Percentiles rank a stretch among this genome's conserved stretches.
phyloP scores from a whole-genome alignment of 176 grass and related monocot species.

The Eremochloa ophiuroides region DNA sequence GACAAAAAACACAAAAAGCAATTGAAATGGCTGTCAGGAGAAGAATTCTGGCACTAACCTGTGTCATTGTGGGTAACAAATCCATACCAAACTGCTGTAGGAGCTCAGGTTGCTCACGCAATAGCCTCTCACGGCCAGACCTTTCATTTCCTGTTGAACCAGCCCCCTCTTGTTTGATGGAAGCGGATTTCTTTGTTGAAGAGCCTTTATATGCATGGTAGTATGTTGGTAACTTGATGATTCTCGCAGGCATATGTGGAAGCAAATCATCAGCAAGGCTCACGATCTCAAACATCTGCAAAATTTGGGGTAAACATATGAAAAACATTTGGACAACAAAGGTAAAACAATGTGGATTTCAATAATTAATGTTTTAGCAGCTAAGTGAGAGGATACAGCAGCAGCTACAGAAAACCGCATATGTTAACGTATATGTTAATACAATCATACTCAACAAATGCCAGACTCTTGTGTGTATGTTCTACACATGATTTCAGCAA shows the following conservation, averaged over 20 bases:
- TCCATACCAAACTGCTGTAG: slow-evolving; percentile 87
- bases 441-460: neutral
- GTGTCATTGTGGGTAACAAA: slow-evolving; percentile 78
- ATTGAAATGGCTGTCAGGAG: neutral
- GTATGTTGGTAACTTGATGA: slow-evolving; percentile 66
- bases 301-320: slow-evolving; percentile 14
- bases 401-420: neutral
- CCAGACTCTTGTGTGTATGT: neutral
- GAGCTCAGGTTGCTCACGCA: slow-evolving; percentile 86
- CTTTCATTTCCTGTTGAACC: slow-evolving; percentile 61
- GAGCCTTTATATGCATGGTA: slow-evolving; percentile 60
- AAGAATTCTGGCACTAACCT: slow-evolving; percentile 39
- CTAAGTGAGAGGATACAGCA: slow-evolving; percentile 1
- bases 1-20: neutral
- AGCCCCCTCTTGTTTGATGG: slow-evolving; percentile 55
- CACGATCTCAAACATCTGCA: slow-evolving; percentile 91
- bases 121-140: slow-evolving; percentile 75
- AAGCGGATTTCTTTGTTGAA: slow-evolving; percentile 50
- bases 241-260: slow-evolving; percentile 74
- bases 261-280: slow-evolving; percentile 91
- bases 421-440: neutral
- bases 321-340: neutral
- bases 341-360: neutral
- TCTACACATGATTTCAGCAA: neutral
- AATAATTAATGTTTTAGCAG: neutral